Conservation (phyloP, 305 asterid species). For the Andrographis paniculata region DNA sequence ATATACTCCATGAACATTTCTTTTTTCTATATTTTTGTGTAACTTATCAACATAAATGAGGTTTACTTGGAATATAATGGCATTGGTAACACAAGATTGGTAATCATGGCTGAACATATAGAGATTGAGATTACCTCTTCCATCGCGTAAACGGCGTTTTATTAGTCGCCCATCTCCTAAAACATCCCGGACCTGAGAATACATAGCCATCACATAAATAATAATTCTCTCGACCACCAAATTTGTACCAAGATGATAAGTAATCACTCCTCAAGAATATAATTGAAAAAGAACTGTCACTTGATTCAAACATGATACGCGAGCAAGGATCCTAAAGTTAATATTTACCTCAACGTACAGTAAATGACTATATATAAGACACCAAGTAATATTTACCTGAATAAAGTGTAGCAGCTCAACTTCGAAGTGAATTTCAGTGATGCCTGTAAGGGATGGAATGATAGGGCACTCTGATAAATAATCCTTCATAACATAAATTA, state of each 20-base stretch:
- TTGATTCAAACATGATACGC: neutral
- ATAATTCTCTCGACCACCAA: conserved; percentile 7
- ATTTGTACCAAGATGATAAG: conserved; percentile 1
- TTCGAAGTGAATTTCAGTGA: conserved; percentile 76
- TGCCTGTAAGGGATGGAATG: conserved; percentile 47
- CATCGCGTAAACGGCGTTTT: conserved; percentile 83
- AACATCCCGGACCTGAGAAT: conserved; percentile 83
- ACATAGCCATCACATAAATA: conserved; percentile 15
- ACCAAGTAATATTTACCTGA: conserved; percentile 47
- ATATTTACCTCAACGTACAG: too few species aligned
- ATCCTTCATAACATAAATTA: conserved; percentile 57
- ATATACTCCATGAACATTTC: too few species aligned
- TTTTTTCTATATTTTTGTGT: too few species aligned
- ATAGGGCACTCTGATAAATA: conserved; percentile 51
- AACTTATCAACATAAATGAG: too few species aligned
- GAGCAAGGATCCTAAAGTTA: too few species aligned
- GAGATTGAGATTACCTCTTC: conserved; percentile 52
- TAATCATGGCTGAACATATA: conserved; percentile 4
- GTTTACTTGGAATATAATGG: too few species aligned
- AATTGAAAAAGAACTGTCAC: conserved; percentile 1
- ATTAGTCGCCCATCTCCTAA: conserved; percentile 98
- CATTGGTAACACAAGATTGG: neutral
- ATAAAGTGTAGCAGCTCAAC: conserved; percentile 82
- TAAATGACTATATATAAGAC: conserved; percentile 1
- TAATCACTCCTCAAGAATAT: conserved; percentile 5